Base-by-base conservation (phyloP, 2,329 filamentous ascomycete species). In the Tolypocladium amazonense region DNA sequence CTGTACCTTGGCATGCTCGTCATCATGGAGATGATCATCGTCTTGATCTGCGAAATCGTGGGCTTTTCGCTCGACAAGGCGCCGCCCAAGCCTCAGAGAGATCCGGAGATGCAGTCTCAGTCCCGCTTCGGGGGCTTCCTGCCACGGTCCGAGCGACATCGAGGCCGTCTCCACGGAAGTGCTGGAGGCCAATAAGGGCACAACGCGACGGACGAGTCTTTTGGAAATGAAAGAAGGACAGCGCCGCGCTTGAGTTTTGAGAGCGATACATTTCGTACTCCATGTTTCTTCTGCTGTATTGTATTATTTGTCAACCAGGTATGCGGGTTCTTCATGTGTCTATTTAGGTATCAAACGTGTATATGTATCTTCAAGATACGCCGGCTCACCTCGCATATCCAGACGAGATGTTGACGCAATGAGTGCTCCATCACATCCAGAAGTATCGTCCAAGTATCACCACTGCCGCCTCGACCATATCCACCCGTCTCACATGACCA, bases 401-500 rank as follows among this genome's bases (percentile, higher is more conserved):
- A n/a, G 23, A 35, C 12, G 30, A 23, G 9, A 15, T n/a, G 30
- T 3, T 12, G 23, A 20, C 50, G 18, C 30, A 35, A 53, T 14
- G 35, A 35, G 27, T 33, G 15, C 20, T 30, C 50, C 27, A 14
- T 53, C 8, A 12, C n/a, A 20, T 38, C 41, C 56, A 37, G 23
- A 35, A 35, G 20, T 8, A 50, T 18, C 18, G 43, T 41, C 18
- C 55, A 43, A 35, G 30, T 20, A 37, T 15, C 15, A 15, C 30
- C 37, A 54, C 9, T 6, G 35, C 11, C 20, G 1, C 8, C 50
- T 3, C 20, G 23, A 14, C 11, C 9, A n/a, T 9, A 3, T 6
- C 20, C 30, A 11, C 2, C 50, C 58, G 1, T 37, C 35, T 76
- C 77, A 93, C 89, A 92, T 92, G 67, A 93, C 83, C 45, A 84